phyloP scores from a whole-genome alignment of 345 rosid species.

The Carallia pectinifolia region DNA sequence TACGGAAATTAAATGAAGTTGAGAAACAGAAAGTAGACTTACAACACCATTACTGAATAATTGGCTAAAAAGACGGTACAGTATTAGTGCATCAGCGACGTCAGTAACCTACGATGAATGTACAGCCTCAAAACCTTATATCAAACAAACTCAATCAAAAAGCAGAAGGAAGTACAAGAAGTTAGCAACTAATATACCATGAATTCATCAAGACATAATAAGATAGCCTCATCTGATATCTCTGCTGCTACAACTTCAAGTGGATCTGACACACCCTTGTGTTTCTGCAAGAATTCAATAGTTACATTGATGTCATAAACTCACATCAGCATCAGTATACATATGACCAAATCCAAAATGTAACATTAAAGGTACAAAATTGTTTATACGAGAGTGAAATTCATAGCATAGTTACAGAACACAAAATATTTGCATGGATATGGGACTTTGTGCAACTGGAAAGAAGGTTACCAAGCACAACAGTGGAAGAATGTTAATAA shows the following conservation, averaged over 20 bases:
- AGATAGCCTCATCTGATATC: slow-evolving; percentile 85
- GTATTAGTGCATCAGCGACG: slow-evolving; percentile 97
- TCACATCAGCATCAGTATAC: background rate
- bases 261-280: slow-evolving; percentile 90
- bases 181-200: slow-evolving; percentile 52
- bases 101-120: slow-evolving; percentile 67
- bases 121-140: background rate
- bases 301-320: slow-evolving; percentile 3
- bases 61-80: slow-evolving; percentile 80
- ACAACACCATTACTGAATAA: slow-evolving; percentile 83
- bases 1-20: background rate
- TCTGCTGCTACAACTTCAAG: slow-evolving; percentile 97
- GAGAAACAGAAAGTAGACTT: slow-evolving; percentile 31
- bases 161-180: background rate
- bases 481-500: background rate
- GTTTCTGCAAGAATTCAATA: slow-evolving; percentile 58
- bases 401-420: background rate
- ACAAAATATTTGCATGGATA: no score
- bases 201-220: slow-evolving; percentile 90
- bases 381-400: background rate
- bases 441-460: no score
- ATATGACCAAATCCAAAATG: slow-evolving; percentile 4
- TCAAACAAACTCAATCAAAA: background rate
- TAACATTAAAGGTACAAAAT: background rate
- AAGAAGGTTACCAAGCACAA: no score